phyloP scores from a whole-genome alignment of 805 yeast species.

The Starmera quercuum region DNA sequence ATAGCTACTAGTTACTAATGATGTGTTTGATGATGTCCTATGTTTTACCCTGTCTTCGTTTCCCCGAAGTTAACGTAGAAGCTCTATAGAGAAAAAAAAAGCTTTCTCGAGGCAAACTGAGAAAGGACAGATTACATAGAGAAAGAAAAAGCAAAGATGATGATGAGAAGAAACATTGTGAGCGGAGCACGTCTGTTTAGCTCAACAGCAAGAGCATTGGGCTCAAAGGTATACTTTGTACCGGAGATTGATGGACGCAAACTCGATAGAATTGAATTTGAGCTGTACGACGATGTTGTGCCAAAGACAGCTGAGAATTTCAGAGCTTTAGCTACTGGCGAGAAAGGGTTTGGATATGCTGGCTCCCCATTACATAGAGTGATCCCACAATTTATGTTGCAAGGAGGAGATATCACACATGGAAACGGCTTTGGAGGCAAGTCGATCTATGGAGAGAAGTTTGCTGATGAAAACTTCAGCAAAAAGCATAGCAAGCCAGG shows the following conservation, averaged over 20 bases:
- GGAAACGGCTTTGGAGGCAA: conserved; percentile 93
- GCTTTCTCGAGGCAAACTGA: no score
- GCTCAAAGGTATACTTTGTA: conserved; percentile 48
- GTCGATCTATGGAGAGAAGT: conserved; percentile 69
- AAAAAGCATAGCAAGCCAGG: conserved; percentile 76
- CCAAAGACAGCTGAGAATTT: conserved; percentile 80
- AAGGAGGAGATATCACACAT: conserved; percentile 85
- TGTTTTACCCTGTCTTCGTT: no score
- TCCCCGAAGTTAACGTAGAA: no score
- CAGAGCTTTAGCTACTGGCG: conserved; percentile 83
- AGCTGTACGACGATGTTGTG: conserved; percentile 25
- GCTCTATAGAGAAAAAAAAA: no score
- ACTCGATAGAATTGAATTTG: conserved; percentile 21
- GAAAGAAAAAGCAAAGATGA: conserved; percentile 34
- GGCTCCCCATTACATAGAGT: conserved; percentile 88
- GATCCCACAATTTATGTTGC: conserved; percentile 93
- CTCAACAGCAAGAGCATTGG: conserved; percentile 30
- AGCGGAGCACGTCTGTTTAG: conserved; percentile 35
- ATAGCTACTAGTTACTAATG: no score
- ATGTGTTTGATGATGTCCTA: no score
- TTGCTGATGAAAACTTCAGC: conserved; percentile 53
- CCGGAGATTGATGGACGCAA: conserved; percentile 44
- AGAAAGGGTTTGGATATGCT: conserved; percentile 66
- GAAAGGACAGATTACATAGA: conserved; percentile 30
- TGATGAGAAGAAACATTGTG: conserved; percentile 15